These are phyloP conservation scores for Chlamydomonas schloesseri DNA, from an alignment of 139 green algal species.

Conservation along the genomic window DNA sequence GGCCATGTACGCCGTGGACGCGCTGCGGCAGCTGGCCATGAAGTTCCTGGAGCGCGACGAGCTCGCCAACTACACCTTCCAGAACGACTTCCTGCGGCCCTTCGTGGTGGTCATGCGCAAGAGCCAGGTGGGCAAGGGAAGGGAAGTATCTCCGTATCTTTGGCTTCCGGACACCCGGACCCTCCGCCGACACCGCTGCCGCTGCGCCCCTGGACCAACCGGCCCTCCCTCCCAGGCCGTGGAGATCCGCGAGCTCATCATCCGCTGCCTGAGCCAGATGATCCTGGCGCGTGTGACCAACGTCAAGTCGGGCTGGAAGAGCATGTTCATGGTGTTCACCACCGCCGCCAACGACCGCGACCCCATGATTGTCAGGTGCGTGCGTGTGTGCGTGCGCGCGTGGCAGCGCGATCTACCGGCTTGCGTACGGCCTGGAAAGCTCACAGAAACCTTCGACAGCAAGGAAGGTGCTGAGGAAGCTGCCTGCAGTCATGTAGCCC, in stretches of 20 bases:
- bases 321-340: slow-evolving; percentile 99
- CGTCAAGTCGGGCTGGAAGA: slow-evolving; percentile 98
- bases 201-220: no score
- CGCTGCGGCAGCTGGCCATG: slow-evolving; percentile 70
- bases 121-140: slow-evolving; percentile 57
- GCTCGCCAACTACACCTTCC: slow-evolving; percentile 99
- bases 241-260: slow-evolving; percentile 98
- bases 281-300: slow-evolving; percentile 92
- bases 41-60: slow-evolving; percentile 98
- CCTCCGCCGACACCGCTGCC: no score
- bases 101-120: slow-evolving; percentile 98
- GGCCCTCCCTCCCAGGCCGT: no score
- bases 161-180: no score
- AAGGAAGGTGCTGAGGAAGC: no score
- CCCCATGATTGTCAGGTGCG: slow-evolving; percentile 80
- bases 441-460: no score
- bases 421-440: background rate
- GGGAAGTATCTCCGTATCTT: background rate
- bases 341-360: slow-evolving; percentile 87
- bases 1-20: slow-evolving; percentile 89
- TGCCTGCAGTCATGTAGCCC: no score
- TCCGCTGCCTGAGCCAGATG: slow-evolving; percentile 94
- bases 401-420: background rate
- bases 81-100: slow-evolving; percentile 98
- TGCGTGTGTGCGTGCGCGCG: no score